Evolutionary conservation across 2,329 filamentous ascomycete species (phyloP), one percentile per base, ranked within the genome.

Genomic region (Achaetomium macrosporum): DNA sequence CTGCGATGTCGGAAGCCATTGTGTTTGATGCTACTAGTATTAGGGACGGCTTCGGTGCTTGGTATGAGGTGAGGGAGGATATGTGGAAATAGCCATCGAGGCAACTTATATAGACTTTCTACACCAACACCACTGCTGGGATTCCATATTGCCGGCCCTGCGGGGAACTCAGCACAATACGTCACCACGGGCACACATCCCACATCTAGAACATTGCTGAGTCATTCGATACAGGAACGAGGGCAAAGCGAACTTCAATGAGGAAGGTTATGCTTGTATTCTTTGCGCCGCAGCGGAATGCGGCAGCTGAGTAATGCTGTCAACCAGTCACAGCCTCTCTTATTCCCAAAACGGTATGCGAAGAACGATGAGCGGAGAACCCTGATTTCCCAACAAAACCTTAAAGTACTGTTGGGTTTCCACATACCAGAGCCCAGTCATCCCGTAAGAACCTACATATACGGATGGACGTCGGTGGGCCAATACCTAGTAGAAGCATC

Each of bases 341-440:
- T 37, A 20, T 41, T 46, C 42, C 49, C n/a, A 40, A 46, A 51
- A 13, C 20, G 42, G 49, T 25, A 51, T 51, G n/a, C 49, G 49
- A 51, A 16, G 25, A 25, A 25, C 4, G 25, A 25, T 25, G 25
- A 25, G 7, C 25, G 25, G 25, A 7, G 25, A 7, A 7, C 25
- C 25, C 25, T 4, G 4, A 4, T 25, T 25, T 25, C 25, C 25
- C 25, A 25, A 25, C 25, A 25, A 25, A 25, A 25, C n/a, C n/a
- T n/a, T n/a, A n/a, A n/a, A n/a, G n/a, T 25, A 25, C 25, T 25
- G 7, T 25, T 25, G 25, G 25, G 25, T 25, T 25, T 25, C 25
- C 25, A 25, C 25, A 25, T 25, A 7, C 25, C 25, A 25, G 7
- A 4, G 4, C 25, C 25, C 25, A 25, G 25, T 25, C 25, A 4